Conservation (phyloP, 129 eudicot species). For the Ambrosia trifida region DNA sequence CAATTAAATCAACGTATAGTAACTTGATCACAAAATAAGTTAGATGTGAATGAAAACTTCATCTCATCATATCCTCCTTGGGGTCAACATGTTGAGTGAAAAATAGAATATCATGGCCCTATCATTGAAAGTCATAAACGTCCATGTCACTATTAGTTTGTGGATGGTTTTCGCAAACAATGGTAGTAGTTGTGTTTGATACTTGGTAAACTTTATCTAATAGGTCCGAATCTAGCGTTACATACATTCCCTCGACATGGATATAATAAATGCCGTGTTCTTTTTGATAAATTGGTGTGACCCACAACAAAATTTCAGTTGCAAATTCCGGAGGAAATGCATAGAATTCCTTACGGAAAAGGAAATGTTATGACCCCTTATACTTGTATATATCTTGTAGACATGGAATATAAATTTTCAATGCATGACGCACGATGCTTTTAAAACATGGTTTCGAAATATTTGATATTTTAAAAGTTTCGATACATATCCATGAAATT, state of each 20-base stretch:
- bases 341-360: not conserved
- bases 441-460: not conserved
- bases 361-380: not conserved
- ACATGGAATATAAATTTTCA: not conserved
- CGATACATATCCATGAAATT: not conserved
- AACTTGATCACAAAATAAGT: not conserved
- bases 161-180: conserved; percentile 2
- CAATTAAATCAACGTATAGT: not conserved
- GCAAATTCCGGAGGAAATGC: not conserved
- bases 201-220: not conserved
- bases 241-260: not conserved
- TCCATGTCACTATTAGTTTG: not conserved
- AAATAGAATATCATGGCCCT: conserved; percentile 1
- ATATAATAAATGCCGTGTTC: not conserved
- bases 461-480: not conserved
- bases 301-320: not conserved
- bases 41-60: not conserved
- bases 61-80: not conserved
- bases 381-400: not conserved
- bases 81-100: not conserved
- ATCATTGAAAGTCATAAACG: not conserved
- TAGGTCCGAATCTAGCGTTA: not conserved
- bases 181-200: not conserved
- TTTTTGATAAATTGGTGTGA: not conserved
- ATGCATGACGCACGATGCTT: not conserved